Base-by-base conservation (phyloP, 148 eudicot species). In the Persicaria maculosa region DNA sequence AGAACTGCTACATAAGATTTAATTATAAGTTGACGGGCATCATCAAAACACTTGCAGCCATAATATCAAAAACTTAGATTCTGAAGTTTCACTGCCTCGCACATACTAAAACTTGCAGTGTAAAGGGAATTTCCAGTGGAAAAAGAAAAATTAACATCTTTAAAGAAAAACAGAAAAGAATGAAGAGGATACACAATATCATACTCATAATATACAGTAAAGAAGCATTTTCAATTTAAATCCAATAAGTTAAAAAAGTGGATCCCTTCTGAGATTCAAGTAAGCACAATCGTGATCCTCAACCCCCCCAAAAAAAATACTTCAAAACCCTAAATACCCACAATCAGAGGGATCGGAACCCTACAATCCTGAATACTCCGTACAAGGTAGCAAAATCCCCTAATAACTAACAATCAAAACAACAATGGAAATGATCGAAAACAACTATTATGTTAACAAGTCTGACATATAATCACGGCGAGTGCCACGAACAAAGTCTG, bases 1-100 rank as follows among this genome's bases (percentile, higher is more conserved):
- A 59, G 40, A 31, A 31, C 40, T 31, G 40, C 40, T 31, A 2
- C 40, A 2, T 67, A 78, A 71, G 75, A 81, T 50, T 78, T 73
- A 64, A 57, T 31, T 31, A 55, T 6, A 74, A 44, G 55, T 48
- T 61, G 31, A 48, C 52, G 72, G 6, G 9, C 3, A 50, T 40
- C 44, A 12, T 40, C 44, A 12, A 10, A 45, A 4, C 19, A 57
- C 3, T 31, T 31, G 3, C 40, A 31, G 40, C 54, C 53, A 22
- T 7, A 5, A 72, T n/a, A 72, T 17, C 6, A 46, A 6, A 19
- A 45, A 2, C 5, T 4, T 5, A 16, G 12, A 40, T 65, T 45
- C 20, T 62, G 44, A 62, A 46, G 15, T 65, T 31, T 36, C 70
- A 65, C 11, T 7, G 5, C n/a, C 16, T 62, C 43, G 31, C 36